Evolutionary conservation across 306 rosid genomes (phyloP).

Genomic region (Nissolia schottii): DNA sequence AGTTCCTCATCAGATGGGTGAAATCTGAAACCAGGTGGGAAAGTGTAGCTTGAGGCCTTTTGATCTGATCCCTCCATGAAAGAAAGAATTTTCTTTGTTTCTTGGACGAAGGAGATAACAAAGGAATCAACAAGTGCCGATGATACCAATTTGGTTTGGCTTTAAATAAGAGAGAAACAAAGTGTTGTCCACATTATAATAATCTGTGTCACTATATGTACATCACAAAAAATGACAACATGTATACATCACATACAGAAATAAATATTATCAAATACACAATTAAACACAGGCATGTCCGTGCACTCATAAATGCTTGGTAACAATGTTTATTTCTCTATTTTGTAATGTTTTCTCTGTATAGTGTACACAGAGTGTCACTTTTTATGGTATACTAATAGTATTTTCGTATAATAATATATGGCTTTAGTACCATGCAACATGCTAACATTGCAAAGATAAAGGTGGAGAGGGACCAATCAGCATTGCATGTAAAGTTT

Average conservation of each 20-base stretch:
- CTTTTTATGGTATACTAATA: too few species aligned
- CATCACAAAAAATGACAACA: too few species aligned
- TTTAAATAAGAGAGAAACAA: conserved; percentile 21
- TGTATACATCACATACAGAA: too few species aligned
- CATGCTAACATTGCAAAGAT: conserved; percentile 30
- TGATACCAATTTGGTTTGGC: conserved; percentile 31
- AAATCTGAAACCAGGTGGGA: conserved; percentile 86
- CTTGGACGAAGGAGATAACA: conserved; percentile 28
- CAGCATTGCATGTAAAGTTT: conserved; percentile 33
- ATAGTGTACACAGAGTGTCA: too few species aligned
- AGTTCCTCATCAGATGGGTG: conserved; percentile 89
- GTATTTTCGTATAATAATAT: too few species aligned
- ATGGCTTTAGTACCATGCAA: conserved; percentile 43
- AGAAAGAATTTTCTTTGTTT: conserved; percentile 16
- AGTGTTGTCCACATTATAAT: conserved; percentile 14
- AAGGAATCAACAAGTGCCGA: conserved; percentile 35
- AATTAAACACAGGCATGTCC: too few species aligned
- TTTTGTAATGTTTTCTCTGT: too few species aligned
- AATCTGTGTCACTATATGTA: too few species aligned
- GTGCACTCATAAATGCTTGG: too few species aligned
- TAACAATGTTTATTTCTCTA: too few species aligned
- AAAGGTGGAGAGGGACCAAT: conserved; percentile 28
- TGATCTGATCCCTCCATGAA: conserved; percentile 48
- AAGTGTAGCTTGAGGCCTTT: conserved; percentile 18
- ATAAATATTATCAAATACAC: too few species aligned